These are phyloP conservation scores for Aegle marmelos DNA, from an alignment of 345 rosid species.

Conservation along the genomic window DNA sequence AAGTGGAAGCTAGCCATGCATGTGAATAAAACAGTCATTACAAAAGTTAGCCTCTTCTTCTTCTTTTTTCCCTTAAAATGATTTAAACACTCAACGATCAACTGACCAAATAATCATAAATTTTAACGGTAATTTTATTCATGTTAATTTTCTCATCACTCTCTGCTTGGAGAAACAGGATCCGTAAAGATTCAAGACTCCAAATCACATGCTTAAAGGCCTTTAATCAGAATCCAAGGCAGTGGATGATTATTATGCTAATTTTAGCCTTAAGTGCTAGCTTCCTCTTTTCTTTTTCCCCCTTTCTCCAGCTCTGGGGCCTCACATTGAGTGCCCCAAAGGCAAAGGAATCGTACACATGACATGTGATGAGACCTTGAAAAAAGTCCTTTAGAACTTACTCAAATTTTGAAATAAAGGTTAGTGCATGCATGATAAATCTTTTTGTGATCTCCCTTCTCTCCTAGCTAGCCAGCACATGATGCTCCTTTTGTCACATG, in stretches of 20 bases:
- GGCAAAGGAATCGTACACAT: constrained; percentile 39
- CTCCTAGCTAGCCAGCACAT: neutral
- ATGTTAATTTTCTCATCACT: neutral
- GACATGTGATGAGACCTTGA: constrained; percentile 31
- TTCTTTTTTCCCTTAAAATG: constrained; percentile 1
- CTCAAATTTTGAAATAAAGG: constrained; percentile 23
- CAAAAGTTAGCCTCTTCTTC: neutral
- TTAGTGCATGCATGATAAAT: neutral
- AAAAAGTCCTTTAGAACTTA: constrained; percentile 18
- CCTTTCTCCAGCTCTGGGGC: constrained; percentile 18
- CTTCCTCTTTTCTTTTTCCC: neutral
- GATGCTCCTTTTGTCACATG: constrained; percentile 29
- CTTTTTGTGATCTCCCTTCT: constrained; percentile 13
- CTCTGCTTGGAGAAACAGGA: constrained; percentile 18
- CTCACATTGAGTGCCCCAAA: constrained; percentile 36
- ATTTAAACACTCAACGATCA: constrained; percentile 1
- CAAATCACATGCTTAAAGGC: constrained; percentile 37
- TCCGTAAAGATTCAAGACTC: neutral
- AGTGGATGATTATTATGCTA: constrained; percentile 14
- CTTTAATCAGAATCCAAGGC: constrained; percentile 49
- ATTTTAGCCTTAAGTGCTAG: neutral
- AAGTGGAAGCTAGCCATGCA: constrained; percentile 25
- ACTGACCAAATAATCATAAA: neutral
- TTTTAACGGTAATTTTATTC: neutral
- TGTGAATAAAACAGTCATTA: constrained; percentile 37